phyloP scores from a whole-genome alignment of 148 eudicot genomes.

The Silene conica region DNA sequence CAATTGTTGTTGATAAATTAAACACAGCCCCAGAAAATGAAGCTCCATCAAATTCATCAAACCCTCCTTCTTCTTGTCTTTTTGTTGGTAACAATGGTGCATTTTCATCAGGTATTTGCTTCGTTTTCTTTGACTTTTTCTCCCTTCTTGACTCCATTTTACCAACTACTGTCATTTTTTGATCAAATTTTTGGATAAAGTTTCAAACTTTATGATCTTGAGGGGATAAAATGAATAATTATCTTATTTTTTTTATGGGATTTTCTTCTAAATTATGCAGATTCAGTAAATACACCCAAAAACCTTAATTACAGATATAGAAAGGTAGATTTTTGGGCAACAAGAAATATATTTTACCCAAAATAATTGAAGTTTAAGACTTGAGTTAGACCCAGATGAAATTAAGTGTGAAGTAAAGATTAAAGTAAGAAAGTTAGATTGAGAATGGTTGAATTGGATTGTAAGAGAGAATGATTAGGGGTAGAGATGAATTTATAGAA shows the following conservation, averaged over 20 bases:
- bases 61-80: conserved; percentile 22
- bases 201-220: conserved; percentile 1
- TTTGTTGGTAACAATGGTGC: conserved; percentile 46
- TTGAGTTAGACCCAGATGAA: background rate
- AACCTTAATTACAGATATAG: background rate
- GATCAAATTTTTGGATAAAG: background rate
- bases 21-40: conserved; percentile 62
- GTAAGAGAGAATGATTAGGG: too few species aligned
- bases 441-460: conserved; percentile 4
- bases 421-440: background rate
- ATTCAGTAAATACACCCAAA: background rate
- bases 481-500: conserved; percentile 3
- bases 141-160: conserved; percentile 19
- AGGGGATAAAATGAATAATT: background rate
- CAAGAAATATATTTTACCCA: background rate
- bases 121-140: conserved; percentile 29
- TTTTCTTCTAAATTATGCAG: background rate
- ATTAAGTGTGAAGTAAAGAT: background rate
- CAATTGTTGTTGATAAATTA: conserved; percentile 69
- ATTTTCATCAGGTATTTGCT: conserved; percentile 36
- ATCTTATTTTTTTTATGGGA: background rate
- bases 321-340: background rate
- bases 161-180: conserved; percentile 24
- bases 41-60: conserved; percentile 58
- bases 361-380: background rate